These are phyloP conservation scores for Phylloboletellus chloephorus DNA, from an alignment of 1,284 basidiomycete genomes.

Conservation along the genomic window DNA sequence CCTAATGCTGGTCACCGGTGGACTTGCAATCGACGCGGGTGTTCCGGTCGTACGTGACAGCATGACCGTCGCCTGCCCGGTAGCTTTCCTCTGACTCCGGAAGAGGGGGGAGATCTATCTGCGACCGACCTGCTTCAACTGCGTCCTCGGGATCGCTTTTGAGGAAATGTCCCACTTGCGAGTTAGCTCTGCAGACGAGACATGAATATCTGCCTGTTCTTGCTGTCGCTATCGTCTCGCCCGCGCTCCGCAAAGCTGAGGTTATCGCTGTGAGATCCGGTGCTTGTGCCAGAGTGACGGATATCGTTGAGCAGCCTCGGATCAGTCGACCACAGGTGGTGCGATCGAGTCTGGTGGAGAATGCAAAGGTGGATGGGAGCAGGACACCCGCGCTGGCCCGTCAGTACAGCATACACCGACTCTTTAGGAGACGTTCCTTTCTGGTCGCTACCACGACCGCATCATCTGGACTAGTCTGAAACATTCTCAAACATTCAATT, in stretches of 20 bases:
- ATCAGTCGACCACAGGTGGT: constrained; percentile 89
- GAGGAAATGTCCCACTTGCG: constrained; percentile 68
- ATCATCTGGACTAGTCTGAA: constrained; percentile 1
- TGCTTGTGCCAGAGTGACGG: constrained; percentile 72
- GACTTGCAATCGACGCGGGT: constrained; percentile 11
- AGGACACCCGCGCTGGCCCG: constrained; percentile 60
- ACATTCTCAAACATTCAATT: constrained; percentile 3
- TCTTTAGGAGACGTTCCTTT: constrained; percentile 21
- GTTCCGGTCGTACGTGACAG: constrained; percentile 53
- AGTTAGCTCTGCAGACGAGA: constrained; percentile 66
- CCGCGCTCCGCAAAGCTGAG: constrained; percentile 58
- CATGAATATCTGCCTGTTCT: constrained; percentile 1
- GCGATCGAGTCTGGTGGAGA: constrained; percentile 36
- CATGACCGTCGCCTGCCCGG: constrained; percentile 62
- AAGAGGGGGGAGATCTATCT: neutral
- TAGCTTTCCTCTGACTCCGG: constrained; percentile 53
- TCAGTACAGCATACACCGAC: constrained; percentile 36
- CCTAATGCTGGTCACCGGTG: constrained; percentile 36
- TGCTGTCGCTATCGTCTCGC: constrained; percentile 84
- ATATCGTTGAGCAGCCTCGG: constrained; percentile 73
- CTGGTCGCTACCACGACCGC: constrained; percentile 1
- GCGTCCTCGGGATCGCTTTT: constrained; percentile 45
- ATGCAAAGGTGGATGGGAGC: constrained; percentile 71
- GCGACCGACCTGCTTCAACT: constrained; percentile 55
- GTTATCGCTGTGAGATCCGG: neutral